Base-by-base conservation (phyloP, 352 stramenopile species). In the Phytophthora rubi region DNA sequence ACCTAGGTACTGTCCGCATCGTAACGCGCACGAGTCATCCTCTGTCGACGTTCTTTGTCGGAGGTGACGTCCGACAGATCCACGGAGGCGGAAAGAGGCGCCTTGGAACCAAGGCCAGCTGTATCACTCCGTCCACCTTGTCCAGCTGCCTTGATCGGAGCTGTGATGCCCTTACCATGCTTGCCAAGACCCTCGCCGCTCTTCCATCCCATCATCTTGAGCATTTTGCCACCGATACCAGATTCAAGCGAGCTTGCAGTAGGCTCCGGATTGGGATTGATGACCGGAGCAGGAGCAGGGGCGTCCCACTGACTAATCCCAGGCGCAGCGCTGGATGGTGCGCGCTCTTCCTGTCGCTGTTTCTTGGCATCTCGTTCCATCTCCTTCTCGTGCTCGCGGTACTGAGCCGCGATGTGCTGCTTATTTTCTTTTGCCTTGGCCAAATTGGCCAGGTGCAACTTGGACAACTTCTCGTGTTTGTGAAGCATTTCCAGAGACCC, bases 151-250 rank as follows among this genome's bases (percentile, higher is more conserved):
- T 80, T 58, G 18, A 96, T 81, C 3, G 86, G 85, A 6, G 76
- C 79, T 0, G 87, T 96, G 67, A 94, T 94, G 4, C 89, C 89
- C 1, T 85, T 93, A 35, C 86, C 85, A 18, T 90, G 77, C 65
- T 95, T 96, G 42, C 89, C 89, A 1, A 96, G 79, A 7, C 89
- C 89, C 65, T 94, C 77, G 7, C 89, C 89, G 15, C 83, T 88
- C 54, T 95, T 95, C 89, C 89, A 96, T 4, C 87, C 89, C 89
- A 95, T 96, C 78, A 93, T 88, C 59, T 94, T 93, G 23, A 96
- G 79, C 86, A 96, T 90, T 62, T 93, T 95, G 8, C 84, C 89
- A 9, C 89, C 89, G 47, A 96, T 91, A 2, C 87, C 85, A 3
- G 79, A 67, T 58, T 93, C 83, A 1, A 94, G 64, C 3, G 74